These are phyloP conservation scores for Chlamydomonas applanata DNA, from an alignment of 139 green algal species.

Conservation along the genomic window DNA sequence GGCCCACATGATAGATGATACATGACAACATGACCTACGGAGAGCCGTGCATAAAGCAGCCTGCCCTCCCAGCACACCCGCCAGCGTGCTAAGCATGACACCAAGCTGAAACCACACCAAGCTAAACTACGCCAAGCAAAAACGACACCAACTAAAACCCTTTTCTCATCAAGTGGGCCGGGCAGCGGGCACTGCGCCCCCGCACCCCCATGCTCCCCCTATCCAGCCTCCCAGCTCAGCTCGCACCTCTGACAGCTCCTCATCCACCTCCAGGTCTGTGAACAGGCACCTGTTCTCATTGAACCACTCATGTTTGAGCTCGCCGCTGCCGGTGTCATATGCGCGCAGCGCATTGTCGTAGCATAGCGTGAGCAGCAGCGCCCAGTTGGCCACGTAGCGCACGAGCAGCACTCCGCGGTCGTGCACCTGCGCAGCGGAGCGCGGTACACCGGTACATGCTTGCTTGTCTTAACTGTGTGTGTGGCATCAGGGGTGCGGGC, in stretches of 20 bases:
- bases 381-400: constrained; percentile 23
- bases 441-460: too few species aligned
- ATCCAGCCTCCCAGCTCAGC: too few species aligned
- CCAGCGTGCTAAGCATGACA: too few species aligned
- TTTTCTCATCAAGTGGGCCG: too few species aligned
- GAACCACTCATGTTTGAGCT: constrained; percentile 14
- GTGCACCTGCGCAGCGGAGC: not conserved
- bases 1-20: too few species aligned
- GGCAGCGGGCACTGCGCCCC: not conserved
- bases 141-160: too few species aligned
- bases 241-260: constrained; percentile 37
- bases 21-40: too few species aligned
- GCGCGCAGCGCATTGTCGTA: constrained; percentile 56
- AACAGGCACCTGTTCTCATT: constrained; percentile 59
- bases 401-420: constrained; percentile 16
- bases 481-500: not conserved
- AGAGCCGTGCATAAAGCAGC: too few species aligned
- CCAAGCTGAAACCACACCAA: too few species aligned
- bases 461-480: not conserved
- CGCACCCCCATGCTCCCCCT: not conserved
- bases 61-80: not conserved
- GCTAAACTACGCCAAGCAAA: too few species aligned
- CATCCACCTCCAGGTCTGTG: constrained; percentile 40
- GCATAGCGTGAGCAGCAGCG: constrained; percentile 46
- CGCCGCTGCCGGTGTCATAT: constrained; percentile 34